Evolutionary conservation across 495 filamentous ascomycete genomes (phyloP).

Genomic region (Aspergillus diversus): DNA sequence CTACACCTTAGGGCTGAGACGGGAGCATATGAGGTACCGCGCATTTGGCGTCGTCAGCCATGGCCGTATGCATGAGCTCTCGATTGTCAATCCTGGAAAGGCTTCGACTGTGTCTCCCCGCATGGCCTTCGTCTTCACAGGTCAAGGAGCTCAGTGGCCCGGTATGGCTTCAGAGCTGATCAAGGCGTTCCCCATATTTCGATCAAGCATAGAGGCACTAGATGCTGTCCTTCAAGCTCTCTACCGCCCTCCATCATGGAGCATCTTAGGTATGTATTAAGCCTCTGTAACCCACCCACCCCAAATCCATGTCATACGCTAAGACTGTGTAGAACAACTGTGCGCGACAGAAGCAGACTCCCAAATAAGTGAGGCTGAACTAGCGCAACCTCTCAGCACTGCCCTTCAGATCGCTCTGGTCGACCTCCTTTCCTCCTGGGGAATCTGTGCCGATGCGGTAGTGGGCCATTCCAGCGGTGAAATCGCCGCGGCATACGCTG

Average conservation of each 20-base stretch:
- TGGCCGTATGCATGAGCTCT: not conserved
- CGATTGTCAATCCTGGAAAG: not conserved
- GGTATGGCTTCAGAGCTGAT: slow-evolving; percentile 29
- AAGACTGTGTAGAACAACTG: too few species aligned
- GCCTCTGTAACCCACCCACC: slow-evolving; percentile 5
- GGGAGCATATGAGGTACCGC: not conserved
- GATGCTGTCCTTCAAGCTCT: not conserved
- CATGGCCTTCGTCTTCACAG: slow-evolving; percentile 24
- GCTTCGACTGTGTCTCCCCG: not conserved
- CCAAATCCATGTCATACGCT: not conserved
- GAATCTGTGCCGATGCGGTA: slow-evolving; percentile 15
- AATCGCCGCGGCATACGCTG: slow-evolving; percentile 27
- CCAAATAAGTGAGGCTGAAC: slow-evolving; percentile 8
- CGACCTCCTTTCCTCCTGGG: slow-evolving; percentile 18
- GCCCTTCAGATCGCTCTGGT: slow-evolving; percentile 36
- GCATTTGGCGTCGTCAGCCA: not conserved
- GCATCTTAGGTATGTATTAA: not conserved
- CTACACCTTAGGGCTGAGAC: not conserved
- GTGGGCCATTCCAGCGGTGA: slow-evolving; percentile 30
- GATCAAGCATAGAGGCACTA: not conserved
- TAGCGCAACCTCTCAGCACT: slow-evolving; percentile 33
- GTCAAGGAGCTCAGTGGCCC: slow-evolving; percentile 31
- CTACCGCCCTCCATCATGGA: not conserved
- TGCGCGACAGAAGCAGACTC: not conserved
- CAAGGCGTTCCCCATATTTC: slow-evolving; percentile 2